A percentile compares a stretch with the other conserved stretches of the same genome.
phyloP scores from a whole-genome alignment of 495 filamentous ascomycete genomes.

The Aspergillus ellipticus region DNA sequence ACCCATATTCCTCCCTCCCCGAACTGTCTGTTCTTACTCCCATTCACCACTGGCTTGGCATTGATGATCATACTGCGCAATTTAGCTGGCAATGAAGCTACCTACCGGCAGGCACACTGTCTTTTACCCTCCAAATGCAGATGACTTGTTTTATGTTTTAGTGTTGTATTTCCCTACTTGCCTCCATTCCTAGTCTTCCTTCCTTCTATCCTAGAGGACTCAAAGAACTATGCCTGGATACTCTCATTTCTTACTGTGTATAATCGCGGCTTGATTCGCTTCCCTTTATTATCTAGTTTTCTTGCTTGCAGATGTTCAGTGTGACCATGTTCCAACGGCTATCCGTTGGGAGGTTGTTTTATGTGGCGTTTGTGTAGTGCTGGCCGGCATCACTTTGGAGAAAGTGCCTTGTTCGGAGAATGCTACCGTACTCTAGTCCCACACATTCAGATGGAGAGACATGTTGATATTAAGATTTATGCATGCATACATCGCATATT shows the following conservation, averaged over 20 bases:
- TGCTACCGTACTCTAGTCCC: neutral
- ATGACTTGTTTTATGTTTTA: slow-evolving; percentile 21
- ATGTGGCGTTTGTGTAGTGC: neutral
- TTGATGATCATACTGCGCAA: slow-evolving; percentile 9
- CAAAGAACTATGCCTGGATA: slow-evolving; percentile 12
- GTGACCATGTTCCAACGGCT: neutral
- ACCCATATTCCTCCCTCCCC: slow-evolving; percentile 8
- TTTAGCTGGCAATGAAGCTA: slow-evolving; percentile 27
- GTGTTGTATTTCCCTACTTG: neutral
- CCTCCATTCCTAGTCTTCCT: slow-evolving; percentile 4
- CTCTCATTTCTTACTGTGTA: slow-evolving; percentile 13
- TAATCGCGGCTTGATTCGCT: slow-evolving; percentile 11
- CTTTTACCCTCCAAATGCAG: slow-evolving; percentile 30
- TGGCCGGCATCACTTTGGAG: neutral
- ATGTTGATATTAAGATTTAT: too few species aligned
- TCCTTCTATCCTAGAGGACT: slow-evolving; percentile 13
- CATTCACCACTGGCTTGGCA: slow-evolving; percentile 15
- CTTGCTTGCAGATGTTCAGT: neutral
- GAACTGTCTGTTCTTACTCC: slow-evolving; percentile 23
- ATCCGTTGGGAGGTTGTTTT: neutral
- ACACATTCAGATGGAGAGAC: neutral
- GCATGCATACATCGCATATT: neutral
- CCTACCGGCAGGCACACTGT: slow-evolving; percentile 13
- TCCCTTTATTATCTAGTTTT: neutral
- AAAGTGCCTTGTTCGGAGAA: neutral